Percentiles rank a stretch among this genome's conserved stretches.
Conservation (phyloP, 371 early-diverging fungal genomes). For the Rhizopus delemar region DNA sequence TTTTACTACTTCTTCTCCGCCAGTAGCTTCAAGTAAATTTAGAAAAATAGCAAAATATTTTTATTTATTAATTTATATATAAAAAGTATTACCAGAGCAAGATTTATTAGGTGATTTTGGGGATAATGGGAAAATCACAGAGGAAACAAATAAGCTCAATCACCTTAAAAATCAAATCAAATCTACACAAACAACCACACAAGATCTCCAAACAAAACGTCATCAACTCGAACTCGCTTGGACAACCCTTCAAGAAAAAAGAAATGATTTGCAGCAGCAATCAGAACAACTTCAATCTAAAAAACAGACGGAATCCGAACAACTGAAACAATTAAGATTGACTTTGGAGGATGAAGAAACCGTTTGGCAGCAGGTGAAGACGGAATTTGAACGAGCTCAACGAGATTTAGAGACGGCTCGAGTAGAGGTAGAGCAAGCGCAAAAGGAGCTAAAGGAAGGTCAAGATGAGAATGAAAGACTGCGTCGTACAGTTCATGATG, state of each 20-base stretch:
- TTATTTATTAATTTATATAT: neutral
- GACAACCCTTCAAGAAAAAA: constrained; percentile 29
- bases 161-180: constrained; percentile 45
- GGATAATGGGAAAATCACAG: constrained; percentile 34
- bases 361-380: constrained; percentile 23
- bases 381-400: constrained; percentile 26
- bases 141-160: constrained; percentile 42
- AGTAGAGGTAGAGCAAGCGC: constrained; percentile 19
- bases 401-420: constrained; percentile 19
- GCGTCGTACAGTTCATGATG: constrained; percentile 36
- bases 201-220: constrained; percentile 29
- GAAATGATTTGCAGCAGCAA: constrained; percentile 25
- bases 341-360: constrained; percentile 26
- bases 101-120: constrained; percentile 52
- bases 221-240: constrained; percentile 21
- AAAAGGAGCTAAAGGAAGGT: constrained; percentile 32
- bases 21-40: neutral
- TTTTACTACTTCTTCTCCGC: neutral
- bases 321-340: constrained; percentile 26
- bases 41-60: neutral
- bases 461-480: constrained; percentile 39
- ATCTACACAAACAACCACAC: constrained; percentile 24
- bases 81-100: constrained; percentile 16
- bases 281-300: constrained; percentile 11
- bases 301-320: constrained; percentile 8